Percentiles rank a stretch among this genome's conserved stretches.
Conservation (phyloP, 495 filamentous ascomycete species). For the Talaromyces liani region DNA sequence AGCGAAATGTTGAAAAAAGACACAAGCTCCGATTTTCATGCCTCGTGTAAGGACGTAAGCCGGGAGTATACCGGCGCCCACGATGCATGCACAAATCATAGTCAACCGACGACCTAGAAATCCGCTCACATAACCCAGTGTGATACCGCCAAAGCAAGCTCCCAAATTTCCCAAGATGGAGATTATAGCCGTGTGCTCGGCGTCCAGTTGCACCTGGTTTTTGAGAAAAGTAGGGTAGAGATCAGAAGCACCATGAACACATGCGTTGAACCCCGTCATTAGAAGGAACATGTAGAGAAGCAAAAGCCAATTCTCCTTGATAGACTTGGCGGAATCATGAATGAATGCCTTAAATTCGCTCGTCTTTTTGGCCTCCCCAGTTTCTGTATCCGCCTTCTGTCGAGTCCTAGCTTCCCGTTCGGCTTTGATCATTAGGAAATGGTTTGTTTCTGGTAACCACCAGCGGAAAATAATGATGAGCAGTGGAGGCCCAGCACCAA, state of each 20-base stretch:
- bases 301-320: conserved; percentile 30
- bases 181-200: conserved; percentile 28
- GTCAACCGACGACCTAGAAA: conserved; percentile 28
- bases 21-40: conserved; percentile 22
- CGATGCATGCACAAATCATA: conserved; percentile 25
- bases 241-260: conserved; percentile 36
- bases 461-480: conserved; percentile 65
- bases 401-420: conserved; percentile 20
- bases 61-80: conserved; percentile 25
- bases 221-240: conserved; percentile 38
- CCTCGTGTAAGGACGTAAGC: conserved; percentile 23
- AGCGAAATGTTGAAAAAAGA: conserved; percentile 32
- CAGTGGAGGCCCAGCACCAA: conserved; percentile 63
- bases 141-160: conserved; percentile 21
- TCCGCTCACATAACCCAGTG: conserved; percentile 27
- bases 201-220: conserved; percentile 22
- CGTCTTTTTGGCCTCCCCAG: not conserved
- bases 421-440: conserved; percentile 24
- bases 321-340: conserved; percentile 17
- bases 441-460: conserved; percentile 58
- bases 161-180: conserved; percentile 24
- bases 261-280: conserved; percentile 35
- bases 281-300: conserved; percentile 36
- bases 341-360: conserved; percentile 20
- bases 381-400: not conserved